Percentiles rank a stretch among this genome's conserved stretches.
phyloP scores from a whole-genome alignment of 331 rosid genomes.

The Pyrus hybrid region DNA sequence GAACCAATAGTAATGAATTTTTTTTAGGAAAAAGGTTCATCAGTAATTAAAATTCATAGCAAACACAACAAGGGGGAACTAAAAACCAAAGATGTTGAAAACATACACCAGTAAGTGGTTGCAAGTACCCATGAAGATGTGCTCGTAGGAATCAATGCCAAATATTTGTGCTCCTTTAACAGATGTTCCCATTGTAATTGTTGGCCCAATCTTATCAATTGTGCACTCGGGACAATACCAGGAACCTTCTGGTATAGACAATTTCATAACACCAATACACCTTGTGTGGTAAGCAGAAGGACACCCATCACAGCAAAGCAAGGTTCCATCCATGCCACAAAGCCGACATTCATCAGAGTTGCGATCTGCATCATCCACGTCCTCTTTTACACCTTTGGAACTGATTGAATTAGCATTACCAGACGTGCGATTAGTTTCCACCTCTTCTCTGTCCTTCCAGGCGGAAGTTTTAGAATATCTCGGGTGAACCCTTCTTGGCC shows the following conservation, averaged over 20 bases:
- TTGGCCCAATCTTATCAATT: constrained; percentile 52
- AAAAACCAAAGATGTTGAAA: constrained; percentile 29
- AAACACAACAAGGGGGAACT: not conserved
- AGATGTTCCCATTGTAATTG: constrained; percentile 51
- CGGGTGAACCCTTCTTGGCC: constrained; percentile 68
- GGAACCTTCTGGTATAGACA: constrained; percentile 75
- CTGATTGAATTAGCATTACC: constrained; percentile 29
- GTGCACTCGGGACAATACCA: constrained; percentile 98
- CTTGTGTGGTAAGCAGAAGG: constrained; percentile 96
- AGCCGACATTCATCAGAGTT: constrained; percentile 92
- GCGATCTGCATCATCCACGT: constrained; percentile 48
- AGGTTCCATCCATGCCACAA: constrained; percentile 95
- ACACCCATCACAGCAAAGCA: constrained; percentile 98
- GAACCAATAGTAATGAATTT: not conserved
- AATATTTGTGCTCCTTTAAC: constrained; percentile 83
- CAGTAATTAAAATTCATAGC: constrained; percentile 12
- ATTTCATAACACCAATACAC: constrained; percentile 88
- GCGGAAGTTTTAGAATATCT: constrained; percentile 61
- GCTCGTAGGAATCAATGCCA: constrained; percentile 72
- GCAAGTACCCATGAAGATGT: constrained; percentile 80
- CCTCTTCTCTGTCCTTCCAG: constrained; percentile 48
- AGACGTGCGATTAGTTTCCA: constrained; percentile 31
- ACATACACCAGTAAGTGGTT: constrained; percentile 92
- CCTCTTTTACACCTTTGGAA: constrained; percentile 28
- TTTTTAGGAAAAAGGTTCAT: not conserved